Evolutionary conservation across 2,329 filamentous ascomycete species (phyloP).

Genomic region (Xylariaceae sp.): DNA sequence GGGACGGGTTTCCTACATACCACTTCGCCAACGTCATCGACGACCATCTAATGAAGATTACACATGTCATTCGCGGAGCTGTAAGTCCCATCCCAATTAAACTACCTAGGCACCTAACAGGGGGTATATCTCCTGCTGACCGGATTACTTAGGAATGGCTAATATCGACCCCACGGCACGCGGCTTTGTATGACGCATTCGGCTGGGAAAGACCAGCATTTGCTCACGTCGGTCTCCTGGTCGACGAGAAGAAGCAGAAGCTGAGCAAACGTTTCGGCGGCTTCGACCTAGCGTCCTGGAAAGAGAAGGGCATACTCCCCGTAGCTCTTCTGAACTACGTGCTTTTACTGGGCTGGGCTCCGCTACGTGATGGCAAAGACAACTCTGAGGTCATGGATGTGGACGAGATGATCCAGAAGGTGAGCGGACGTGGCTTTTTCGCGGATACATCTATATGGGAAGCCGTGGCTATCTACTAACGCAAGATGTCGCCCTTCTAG

Average conservation of each 20-base stretch:
- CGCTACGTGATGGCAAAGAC: conserved; percentile 28
- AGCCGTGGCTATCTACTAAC: not conserved
- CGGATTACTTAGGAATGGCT: conserved; percentile 84
- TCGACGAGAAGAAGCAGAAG: conserved; percentile 64
- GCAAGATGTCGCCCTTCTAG: conserved; percentile 31
- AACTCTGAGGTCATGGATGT: conserved; percentile 68
- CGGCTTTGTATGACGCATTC: conserved; percentile 69
- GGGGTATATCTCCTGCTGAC: too few relatives aligned
- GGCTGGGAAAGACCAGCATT: conserved; percentile 69
- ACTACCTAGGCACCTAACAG: too few relatives aligned
- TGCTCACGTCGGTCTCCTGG: conserved; percentile 72
- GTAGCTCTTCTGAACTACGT: conserved; percentile 69
- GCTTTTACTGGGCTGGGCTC: conserved; percentile 78
- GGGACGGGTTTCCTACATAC: conserved; percentile 89
- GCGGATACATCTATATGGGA: too few relatives aligned
- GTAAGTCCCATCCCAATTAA: conserved; percentile 41
- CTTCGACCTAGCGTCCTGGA: conserved; percentile 46
- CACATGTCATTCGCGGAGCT: conserved; percentile 86
- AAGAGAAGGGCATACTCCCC: conserved; percentile 41
- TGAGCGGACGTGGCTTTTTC: too few relatives aligned
- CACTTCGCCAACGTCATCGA: conserved; percentile 97
- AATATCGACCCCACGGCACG: conserved; percentile 75
- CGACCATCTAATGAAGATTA: conserved; percentile 92
- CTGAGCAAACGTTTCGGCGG: conserved; percentile 77
- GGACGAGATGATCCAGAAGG: conserved; percentile 62